Evolutionary conservation across 352 stramenopile species (phyloP), one percentile per base, ranked within the genome.

Genomic region (Blastocystis sp.): DNA sequence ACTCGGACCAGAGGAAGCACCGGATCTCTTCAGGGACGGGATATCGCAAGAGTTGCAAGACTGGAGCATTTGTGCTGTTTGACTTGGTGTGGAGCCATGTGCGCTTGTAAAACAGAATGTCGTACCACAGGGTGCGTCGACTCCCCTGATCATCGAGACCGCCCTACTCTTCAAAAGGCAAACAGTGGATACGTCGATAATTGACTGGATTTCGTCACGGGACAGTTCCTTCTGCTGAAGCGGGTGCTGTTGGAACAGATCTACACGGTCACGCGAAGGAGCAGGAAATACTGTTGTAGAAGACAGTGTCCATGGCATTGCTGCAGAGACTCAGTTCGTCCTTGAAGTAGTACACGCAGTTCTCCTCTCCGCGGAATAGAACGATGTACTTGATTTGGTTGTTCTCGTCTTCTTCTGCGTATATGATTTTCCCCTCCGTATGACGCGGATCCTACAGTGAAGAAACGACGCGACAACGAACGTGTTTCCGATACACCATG

Each of bases 21-120:
- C 69, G 69, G n/a, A 80, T 80, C 31, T 80, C 69, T 3, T 80
- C 69, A 2, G 69, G 69, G 37, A 80, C 62, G n/a, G 69, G 69
- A 26, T 80, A 80, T 19, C 60, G 69, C 3, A 80, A 37, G 4
- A 80, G 69, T 13, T 45, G 69, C 29, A 80, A 41, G 2, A 80
- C 33, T 24, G 37, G 55, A 26, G 69, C 39, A 62, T 80, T 26
- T 19, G 62, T 39, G 13, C 10, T 13, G 29, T 62, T 37, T 1
- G 39, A 33, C 24, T 62, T 26, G 21, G 24, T 35, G 4, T 31
- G n/a, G 13, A 80, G 39, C 39, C n/a, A 63, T n/a, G 62, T 9
- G 24, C 24, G 55, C 55, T 80, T 80, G 41, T 80, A 80, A 45
- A 80, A 80, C 21, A 80, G 39, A 26, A 80, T 24, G 39, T 80